Base-by-base conservation (phyloP, 169 alveolate genomes). In the Theileria orientalis region DNA sequence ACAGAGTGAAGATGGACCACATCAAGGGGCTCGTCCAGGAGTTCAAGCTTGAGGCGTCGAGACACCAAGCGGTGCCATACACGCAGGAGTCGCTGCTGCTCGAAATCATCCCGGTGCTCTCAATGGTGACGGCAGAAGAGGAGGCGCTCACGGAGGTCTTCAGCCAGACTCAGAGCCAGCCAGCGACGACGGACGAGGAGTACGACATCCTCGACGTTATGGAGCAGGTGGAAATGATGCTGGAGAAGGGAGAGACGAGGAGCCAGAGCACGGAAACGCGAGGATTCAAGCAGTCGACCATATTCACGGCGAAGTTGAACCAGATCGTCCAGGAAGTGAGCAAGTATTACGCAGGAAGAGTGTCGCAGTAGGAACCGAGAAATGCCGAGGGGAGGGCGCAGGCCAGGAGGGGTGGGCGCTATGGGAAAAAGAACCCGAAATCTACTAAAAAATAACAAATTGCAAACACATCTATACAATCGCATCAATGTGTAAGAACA, bases 221-320 rank as follows among this genome's bases (percentile, higher is more conserved):
- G 60, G 72, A 62, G 16, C 44, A 62, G 13, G 72, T 62, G 16
- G 72, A 62, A 21, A 44, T n/a, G 40, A 42, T 62, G 16, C 33
- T 62, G 56, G 60, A 62, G 23, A 27, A 27, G 61, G 57, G 60
- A 42, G 7, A 9, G 37, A 29, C n/a, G 2, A 33, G 23, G 56
- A 62, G 27, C 42, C 27, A 0, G 23, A 40, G 8, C 1, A 33
- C 16, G 40, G 42, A 27, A 33, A 44, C 14, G 19, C n/a, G n/a
- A 42, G 27, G 27, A 49, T 21, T 54, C 8, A 13, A 49, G n/a
- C 73, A 49, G 44, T 23, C 0, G 40, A 68, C 44, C 3, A 49
- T 68, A 30, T 68, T 79, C 40, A 79, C 87, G 0, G 83, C 87
- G 8, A 70, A 64, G 54, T 79, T 79, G 52, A 61, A 71, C 54